Evolutionary conservation across 352 stramenopile genomes (phyloP).

Genomic region (Phytophthora megakarya): DNA sequence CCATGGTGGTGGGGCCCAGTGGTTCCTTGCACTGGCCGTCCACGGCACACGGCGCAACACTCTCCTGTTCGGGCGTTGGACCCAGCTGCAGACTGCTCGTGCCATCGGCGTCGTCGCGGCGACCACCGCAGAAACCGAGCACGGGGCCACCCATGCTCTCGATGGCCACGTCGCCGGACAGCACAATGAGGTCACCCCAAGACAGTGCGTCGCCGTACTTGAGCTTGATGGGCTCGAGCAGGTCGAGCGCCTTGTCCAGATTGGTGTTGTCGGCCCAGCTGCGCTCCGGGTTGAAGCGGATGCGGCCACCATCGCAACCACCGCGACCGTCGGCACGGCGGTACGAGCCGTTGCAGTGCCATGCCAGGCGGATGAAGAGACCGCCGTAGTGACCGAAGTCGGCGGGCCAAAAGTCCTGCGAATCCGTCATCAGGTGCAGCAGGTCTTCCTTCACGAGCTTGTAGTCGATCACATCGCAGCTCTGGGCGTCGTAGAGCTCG

Average conservation of each 20-base stretch:
- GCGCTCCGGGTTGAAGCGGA: constrained; percentile 51
- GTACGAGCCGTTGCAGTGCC: constrained; percentile 65
- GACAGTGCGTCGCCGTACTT: constrained; percentile 75
- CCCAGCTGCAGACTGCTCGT: constrained; percentile 60
- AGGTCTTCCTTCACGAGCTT: constrained; percentile 75
- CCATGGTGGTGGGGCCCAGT: constrained; percentile 60
- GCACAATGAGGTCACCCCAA: constrained; percentile 94
- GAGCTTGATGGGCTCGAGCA: constrained; percentile 64
- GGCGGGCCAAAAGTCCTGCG: constrained; percentile 82
- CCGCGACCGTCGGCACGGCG: constrained; percentile 41
- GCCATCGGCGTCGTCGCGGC: constrained; percentile 77
- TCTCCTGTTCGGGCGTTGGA: constrained; percentile 48
- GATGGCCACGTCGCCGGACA: constrained; percentile 91
- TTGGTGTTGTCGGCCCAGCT: constrained; percentile 62
- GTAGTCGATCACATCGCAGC: constrained; percentile 49
- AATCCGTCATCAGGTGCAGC: constrained; percentile 68
- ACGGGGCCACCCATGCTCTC: constrained; percentile 92
- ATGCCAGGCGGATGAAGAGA: constrained; percentile 83
- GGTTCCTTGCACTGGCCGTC: constrained; percentile 58
- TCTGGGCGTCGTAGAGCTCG: constrained; percentile 35
- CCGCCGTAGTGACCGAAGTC: constrained; percentile 90
- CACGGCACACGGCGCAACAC: constrained; percentile 44
- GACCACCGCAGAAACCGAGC: constrained; percentile 89
- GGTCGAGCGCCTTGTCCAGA: constrained; percentile 60
- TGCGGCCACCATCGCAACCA: constrained; percentile 34